Evolutionary conservation across 228 moss, liverwort and hornwort genomes (phyloP).

Genomic region (Sphagnum fallax): DNA sequence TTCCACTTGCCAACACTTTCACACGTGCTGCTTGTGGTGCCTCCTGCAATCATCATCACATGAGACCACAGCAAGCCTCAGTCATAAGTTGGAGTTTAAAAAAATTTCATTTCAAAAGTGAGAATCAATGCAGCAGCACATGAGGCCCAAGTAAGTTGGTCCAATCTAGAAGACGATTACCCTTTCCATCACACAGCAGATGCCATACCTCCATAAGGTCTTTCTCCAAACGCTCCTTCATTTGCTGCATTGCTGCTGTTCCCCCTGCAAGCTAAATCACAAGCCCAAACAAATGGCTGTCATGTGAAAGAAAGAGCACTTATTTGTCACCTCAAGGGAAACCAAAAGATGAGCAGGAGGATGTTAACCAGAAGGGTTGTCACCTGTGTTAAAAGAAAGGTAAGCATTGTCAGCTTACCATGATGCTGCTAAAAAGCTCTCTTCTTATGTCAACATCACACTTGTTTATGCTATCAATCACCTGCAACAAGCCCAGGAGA

Average conservation of each 20-base stretch:
- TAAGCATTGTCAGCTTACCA: slow-evolving; percentile 22
- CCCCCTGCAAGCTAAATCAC: slow-evolving; percentile 65
- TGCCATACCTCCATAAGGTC: slow-evolving; percentile 68
- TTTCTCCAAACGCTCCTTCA: slow-evolving; percentile 88
- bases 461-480: slow-evolving; percentile 92
- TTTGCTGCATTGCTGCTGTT: slow-evolving; percentile 87
- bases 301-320: neutral
- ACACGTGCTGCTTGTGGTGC: slow-evolving; percentile 91
- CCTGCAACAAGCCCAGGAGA: slow-evolving; percentile 19
- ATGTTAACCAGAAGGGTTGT: too few relatives aligned
- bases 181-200: too few relatives aligned
- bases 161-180: too few relatives aligned
- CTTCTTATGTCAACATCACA: slow-evolving; percentile 83
- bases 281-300: neutral
- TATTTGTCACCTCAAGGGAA: neutral
- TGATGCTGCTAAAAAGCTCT: slow-evolving; percentile 81
- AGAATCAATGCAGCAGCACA: neutral
- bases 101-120: neutral
- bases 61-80: neutral
- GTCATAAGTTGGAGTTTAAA: neutral
- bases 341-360: too few relatives aligned
- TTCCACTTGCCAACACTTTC: slow-evolving; percentile 87
- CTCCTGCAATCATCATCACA: slow-evolving; percentile 37
- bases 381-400: too few relatives aligned
- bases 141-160: neutral